These are phyloP conservation scores for Apiospora marii DNA, from an alignment of 2,329 filamentous ascomycete species.

Conservation along the genomic window DNA sequence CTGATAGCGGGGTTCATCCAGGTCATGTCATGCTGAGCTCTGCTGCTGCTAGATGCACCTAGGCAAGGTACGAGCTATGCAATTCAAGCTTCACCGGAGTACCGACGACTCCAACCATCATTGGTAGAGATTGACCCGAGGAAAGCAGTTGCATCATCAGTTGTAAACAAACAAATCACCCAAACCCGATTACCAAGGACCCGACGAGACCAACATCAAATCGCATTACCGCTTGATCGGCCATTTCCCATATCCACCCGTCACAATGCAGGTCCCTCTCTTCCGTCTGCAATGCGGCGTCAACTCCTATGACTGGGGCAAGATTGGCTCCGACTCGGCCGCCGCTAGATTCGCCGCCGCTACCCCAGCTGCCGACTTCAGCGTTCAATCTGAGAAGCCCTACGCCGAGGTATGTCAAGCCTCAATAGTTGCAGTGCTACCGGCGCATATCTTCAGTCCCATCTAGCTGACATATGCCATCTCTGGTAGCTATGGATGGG, in stretches of 20 bases:
- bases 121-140: not conserved
- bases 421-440: too few species aligned
- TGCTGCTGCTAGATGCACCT: not conserved
- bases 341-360: slow-evolving; percentile 90
- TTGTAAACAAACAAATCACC: not conserved
- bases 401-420: slow-evolving; percentile 80
- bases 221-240: not conserved
- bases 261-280: slow-evolving; percentile 75
- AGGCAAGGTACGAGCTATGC: not conserved
- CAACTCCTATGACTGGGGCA: slow-evolving; percentile 99
- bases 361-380: slow-evolving; percentile 77
- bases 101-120: not conserved
- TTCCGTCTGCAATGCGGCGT: slow-evolving; percentile 89
- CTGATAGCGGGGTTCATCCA: not conserved
- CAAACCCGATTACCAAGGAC: too few species aligned
- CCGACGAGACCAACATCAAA: not conserved
- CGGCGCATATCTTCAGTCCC: not conserved
- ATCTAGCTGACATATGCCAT: not conserved
- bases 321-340: slow-evolving; percentile 85
- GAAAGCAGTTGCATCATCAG: not conserved
- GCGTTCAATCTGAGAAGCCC: slow-evolving; percentile 84
- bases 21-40: not conserved
- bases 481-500: slow-evolving; percentile 91
- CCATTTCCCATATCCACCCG: not conserved
- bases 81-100: slow-evolving; percentile 16